These are phyloP conservation scores for Fusarium gaditjirri DNA, from an alignment of 2,329 filamentous ascomycete species.

Conservation along the genomic window DNA sequence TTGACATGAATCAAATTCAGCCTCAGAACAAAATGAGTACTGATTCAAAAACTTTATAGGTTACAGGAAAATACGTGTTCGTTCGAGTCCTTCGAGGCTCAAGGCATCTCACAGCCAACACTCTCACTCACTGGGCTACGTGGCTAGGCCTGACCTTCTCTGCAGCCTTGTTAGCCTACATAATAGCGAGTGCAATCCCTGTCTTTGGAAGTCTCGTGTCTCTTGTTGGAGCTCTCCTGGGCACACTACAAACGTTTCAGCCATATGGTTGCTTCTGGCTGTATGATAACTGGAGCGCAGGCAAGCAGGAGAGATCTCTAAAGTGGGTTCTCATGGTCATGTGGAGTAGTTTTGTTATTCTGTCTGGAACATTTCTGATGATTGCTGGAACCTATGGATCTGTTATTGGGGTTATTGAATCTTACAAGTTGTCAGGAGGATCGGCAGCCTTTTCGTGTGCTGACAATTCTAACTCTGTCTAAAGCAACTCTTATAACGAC, in stretches of 20 bases:
- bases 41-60: neutral
- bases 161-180: slow-evolving; percentile 44
- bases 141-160: slow-evolving; percentile 46
- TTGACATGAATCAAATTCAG: neutral
- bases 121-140: slow-evolving; percentile 44
- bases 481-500: too few species aligned
- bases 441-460: slow-evolving; percentile 55
- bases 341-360: slow-evolving; percentile 25
- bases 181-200: slow-evolving; percentile 40
- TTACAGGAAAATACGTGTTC: slow-evolving; percentile 29
- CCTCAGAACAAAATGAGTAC: neutral
- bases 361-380: slow-evolving; percentile 52
- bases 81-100: slow-evolving; percentile 43
- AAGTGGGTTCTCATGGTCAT: slow-evolving; percentile 28
- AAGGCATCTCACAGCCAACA: slow-evolving; percentile 46
- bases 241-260: slow-evolving; percentile 47
- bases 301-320: slow-evolving; percentile 11
- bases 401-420: slow-evolving; percentile 49
- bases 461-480: slow-evolving; percentile 52
- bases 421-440: slow-evolving; percentile 50
- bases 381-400: slow-evolving; percentile 58
- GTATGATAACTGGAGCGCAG: slow-evolving; percentile 42
- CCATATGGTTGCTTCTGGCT: slow-evolving; percentile 47
- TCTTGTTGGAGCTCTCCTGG: slow-evolving; percentile 46
- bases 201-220: slow-evolving; percentile 47